These are phyloP conservation scores for Kodamaea laetipori DNA, from an alignment of 805 yeast genomes.

Conservation along the genomic window DNA sequence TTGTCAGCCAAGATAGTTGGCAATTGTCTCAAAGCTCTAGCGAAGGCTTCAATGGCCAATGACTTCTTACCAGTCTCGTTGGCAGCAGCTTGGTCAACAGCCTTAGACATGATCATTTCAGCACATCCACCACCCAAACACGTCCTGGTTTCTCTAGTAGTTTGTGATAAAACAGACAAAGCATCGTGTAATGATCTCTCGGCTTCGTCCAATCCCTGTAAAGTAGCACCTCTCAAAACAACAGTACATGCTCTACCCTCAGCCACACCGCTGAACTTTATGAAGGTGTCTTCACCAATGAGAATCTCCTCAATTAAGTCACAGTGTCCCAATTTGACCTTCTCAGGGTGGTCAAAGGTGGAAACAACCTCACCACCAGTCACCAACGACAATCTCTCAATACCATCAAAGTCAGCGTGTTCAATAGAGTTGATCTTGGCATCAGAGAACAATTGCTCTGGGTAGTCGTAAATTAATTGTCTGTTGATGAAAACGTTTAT, in stretches of 20 bases:
- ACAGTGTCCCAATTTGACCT: constrained; percentile 84
- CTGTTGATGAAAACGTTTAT: constrained; percentile 91
- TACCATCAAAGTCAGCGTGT: constrained; percentile 98
- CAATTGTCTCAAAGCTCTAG: constrained; percentile 87
- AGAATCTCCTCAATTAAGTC: constrained; percentile 86
- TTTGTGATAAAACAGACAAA: constrained; percentile 89
- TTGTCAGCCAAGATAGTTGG: constrained; percentile 96
- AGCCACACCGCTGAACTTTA: constrained; percentile 92
- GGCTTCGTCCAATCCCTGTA: constrained; percentile 50
- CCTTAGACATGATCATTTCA: constrained; percentile 89
- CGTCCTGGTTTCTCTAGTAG: constrained; percentile 88
- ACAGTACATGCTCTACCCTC: constrained; percentile 96
- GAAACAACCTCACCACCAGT: constrained; percentile 99
- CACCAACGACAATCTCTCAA: constrained; percentile 92
- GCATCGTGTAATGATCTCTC: constrained; percentile 83
- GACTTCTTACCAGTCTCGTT: constrained; percentile 92
- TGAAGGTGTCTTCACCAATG: constrained; percentile 89
- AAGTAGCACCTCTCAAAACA: constrained; percentile 69
- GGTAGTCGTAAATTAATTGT: constrained; percentile 96
- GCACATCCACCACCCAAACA: constrained; percentile 95
- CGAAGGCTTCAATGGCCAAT: constrained; percentile 92
- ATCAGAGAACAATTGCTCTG: constrained; percentile 92
- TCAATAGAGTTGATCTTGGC: constrained; percentile 87
- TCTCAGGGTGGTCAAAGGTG: constrained; percentile 90
- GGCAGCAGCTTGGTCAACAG: constrained; percentile 91